A percentile compares a stretch with the other conserved stretches of the same genome.
These are phyloP conservation scores for Podaxis mareebaensis DNA, from an alignment of 768 basidiomycete genomes.

Conservation along the genomic window DNA sequence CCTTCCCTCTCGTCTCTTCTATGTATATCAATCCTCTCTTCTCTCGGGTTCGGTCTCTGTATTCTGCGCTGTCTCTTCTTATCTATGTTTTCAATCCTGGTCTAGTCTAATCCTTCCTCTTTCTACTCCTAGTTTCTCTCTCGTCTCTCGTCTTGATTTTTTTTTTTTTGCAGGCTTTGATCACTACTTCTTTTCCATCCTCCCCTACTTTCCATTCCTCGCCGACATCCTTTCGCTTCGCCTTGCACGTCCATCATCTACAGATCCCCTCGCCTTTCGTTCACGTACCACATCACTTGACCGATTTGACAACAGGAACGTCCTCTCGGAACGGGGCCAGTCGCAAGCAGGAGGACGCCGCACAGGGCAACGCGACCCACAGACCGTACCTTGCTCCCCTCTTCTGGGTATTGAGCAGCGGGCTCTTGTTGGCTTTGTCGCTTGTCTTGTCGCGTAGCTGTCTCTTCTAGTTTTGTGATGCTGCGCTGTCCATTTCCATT, in stretches of 20 bases:
- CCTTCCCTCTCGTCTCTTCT: conserved; percentile 19
- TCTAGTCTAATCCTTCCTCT: conserved; percentile 11
- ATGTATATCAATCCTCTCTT: conserved; percentile 17
- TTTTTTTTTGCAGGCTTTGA: conserved; percentile 14
- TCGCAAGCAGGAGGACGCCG: not conserved
- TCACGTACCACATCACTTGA: not conserved
- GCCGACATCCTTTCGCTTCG: not conserved
- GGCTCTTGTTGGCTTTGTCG: conserved; percentile 2
- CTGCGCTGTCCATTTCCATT: not conserved
- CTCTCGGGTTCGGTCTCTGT: conserved; percentile 15
- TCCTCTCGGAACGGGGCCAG: not conserved
- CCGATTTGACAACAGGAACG: not conserved
- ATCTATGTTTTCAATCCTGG: conserved; percentile 17
- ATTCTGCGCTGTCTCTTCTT: conserved; percentile 23
- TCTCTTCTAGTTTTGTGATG: not conserved
- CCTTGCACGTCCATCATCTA: not conserved
- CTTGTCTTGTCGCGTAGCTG: not conserved
- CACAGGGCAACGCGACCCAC: not conserved
- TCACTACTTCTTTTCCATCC: conserved; percentile 26
- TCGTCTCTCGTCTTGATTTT: conserved; percentile 18
- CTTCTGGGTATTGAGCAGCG: conserved; percentile 17
- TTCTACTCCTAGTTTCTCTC: conserved; percentile 18
- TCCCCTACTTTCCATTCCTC: conserved; percentile 4
- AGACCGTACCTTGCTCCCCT: conserved; percentile 18
- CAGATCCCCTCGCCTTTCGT: not conserved